phyloP scores from a whole-genome alignment of 2,329 filamentous ascomycete species.

The Coniella vitis region DNA sequence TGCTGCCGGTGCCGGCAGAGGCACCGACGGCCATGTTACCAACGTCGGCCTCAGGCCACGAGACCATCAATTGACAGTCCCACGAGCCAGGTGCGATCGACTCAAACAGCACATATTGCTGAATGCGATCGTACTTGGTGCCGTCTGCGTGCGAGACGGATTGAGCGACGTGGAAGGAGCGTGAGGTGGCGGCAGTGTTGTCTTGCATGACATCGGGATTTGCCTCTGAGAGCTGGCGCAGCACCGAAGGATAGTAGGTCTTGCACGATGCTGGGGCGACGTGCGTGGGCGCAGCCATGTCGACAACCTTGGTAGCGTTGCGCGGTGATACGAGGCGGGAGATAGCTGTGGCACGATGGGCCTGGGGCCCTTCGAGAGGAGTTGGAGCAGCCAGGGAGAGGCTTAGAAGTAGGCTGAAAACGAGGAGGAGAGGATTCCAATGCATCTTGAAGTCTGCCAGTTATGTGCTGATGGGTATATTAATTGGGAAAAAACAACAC shows the following conservation, averaged over 20 bases:
- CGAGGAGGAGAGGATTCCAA: background rate
- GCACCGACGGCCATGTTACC: conserved; percentile 2
- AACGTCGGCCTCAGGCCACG: conserved; percentile 8
- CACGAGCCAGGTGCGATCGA: conserved; percentile 10
- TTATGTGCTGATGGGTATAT: background rate
- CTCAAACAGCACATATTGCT: conserved; percentile 13
- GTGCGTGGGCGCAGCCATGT: conserved; percentile 7
- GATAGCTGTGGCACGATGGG: background rate
- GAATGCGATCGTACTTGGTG: conserved; percentile 14
- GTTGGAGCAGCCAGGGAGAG: conserved; percentile 1
- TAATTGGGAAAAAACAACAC: background rate
- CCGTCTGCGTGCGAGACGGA: conserved; percentile 12
- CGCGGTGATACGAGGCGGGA: background rate
- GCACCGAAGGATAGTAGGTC: conserved; percentile 13
- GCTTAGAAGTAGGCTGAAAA: conserved; percentile 5
- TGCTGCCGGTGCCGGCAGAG: conserved; percentile 1
- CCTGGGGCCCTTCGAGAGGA: background rate
- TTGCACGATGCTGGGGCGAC: conserved; percentile 10
- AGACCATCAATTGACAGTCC: conserved; percentile 16
- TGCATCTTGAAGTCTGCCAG: conserved; percentile 4
- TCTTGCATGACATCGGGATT: conserved; percentile 5
- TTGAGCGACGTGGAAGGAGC: conserved; percentile 12
- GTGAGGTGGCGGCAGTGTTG: conserved; percentile 8
- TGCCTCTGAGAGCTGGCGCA: conserved; percentile 12
- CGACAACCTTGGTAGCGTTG: background rate